Base-by-base conservation (phyloP, 164 flowering plant genomes). In the Umbilicus rupestris region DNA sequence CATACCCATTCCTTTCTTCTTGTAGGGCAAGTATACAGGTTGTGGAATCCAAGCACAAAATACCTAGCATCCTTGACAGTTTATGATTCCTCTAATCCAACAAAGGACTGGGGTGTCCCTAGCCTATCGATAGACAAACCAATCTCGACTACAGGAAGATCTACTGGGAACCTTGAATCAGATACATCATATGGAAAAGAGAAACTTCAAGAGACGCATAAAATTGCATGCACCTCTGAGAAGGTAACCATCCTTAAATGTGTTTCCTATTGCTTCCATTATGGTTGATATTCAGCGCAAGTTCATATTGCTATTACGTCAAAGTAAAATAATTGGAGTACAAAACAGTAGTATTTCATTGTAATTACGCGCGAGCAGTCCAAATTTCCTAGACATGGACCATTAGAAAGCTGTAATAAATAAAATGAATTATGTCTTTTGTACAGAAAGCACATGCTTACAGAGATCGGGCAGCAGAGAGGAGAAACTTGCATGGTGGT, bases 21-120 rank as follows among this genome's bases (percentile, higher is more conserved):
- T 58, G 26, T 84, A 95, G 99, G 99, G 19, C 78, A 83, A 78
- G 79, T 88, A 9, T 90, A 92, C 67, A 87, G 77, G 72, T 76
- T 95, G 78, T 84, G 84, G 76, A 87, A 47, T 64, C 97, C 99
- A 17, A 85, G 89, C 71, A 41, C 74, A 57, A 78, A 72, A 76
- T 79, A 91, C 71, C 50, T 90, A 59, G 80, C 92, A 35, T 87
- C 92, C 20, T 73, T 85, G 70, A 72, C 92, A 62, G 67, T 66
- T 65, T 90, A 85, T 77, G 95, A 95, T 79, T 83, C 97, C 67
- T 88, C 96, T 66, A 79, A 95, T 73, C 99, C 97, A 58, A 92
- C 99, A 31, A 87, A 85, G 72, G 90, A 90, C 44, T 95, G 99
- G 99, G 89, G 89, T 31, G 88, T 90, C 66, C 94, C 98, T 49